Base-by-base conservation (phyloP, 2,329 filamentous ascomycete species). In the Xylaria sp. region DNA sequence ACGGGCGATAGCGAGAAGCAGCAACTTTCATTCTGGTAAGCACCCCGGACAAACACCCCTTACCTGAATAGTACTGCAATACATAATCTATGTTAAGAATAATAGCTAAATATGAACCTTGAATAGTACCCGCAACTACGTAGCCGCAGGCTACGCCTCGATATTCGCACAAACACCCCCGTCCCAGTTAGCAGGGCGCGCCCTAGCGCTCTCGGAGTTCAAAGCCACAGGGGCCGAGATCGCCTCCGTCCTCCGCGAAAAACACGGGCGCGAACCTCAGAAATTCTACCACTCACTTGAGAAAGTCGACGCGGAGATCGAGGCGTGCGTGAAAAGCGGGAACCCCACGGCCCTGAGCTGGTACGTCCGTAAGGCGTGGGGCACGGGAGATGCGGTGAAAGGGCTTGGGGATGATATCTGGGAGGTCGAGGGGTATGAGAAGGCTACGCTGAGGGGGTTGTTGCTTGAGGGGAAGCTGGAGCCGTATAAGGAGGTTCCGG, bases 301-400 rank as follows among this genome's bases (percentile, higher is more conserved):
- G n/a, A 77, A 73, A 39, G 72, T 76, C 41, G 61, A 77, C 2
- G 44, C 52, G 0, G 72, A 77, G 60, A 68, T 77, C 12, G 73
- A 77, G 1, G 41, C 37, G 1, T 70, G 72, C 9, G 64, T 78
- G 10, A 32, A 58, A 1, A 64, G 57, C 15, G 72, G 71, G 0
- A 74, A 48, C 8, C 73, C 70, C 0, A 70, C 74, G 5, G 73
- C 73, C 0, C 54, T 78, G 28, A 63, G 74, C 3, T 78, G 77
- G 76, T 73, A 74, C 46, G 75, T 73, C n/a, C 75, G 76, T 20
- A 78, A 75, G 46, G 69, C 72, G 9, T 78, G 77, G 77, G 77
- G 71, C 0, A 68, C 46, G 9, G 76, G 77, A 1, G 55, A 58
- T 1, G 28, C 75, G 15, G 62, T 61, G 2, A 68, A 64, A 15